phyloP scores from a whole-genome alignment of 2,329 filamentous ascomycete species.

The Ambrosiella cleistominuta region DNA sequence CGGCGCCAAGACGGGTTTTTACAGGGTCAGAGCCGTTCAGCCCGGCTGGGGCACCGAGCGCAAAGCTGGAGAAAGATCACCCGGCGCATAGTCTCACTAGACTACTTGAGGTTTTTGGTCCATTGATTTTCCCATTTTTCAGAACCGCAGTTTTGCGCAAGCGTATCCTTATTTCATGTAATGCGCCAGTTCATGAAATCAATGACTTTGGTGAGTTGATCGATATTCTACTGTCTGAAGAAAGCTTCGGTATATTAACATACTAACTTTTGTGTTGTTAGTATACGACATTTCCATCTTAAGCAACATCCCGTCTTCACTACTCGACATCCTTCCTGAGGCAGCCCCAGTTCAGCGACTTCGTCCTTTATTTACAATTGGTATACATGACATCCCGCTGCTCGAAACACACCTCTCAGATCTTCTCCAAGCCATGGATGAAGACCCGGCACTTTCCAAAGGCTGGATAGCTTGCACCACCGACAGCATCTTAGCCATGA shows the following conservation, averaged over 20 bases:
- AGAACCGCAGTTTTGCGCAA: slow-evolving; percentile 73
- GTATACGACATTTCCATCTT: slow-evolving; percentile 92
- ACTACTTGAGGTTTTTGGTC: slow-evolving; percentile 70
- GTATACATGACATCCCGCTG: slow-evolving; percentile 78
- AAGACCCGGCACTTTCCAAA: slow-evolving; percentile 9
- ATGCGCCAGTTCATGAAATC: slow-evolving; percentile 66
- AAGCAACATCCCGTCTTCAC: slow-evolving; percentile 65
- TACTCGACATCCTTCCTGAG: slow-evolving; percentile 50
- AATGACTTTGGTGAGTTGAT: slow-evolving; percentile 66
- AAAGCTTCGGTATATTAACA: background rate
- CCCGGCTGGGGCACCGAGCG: background rate
- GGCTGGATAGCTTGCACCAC: slow-evolving; percentile 94
- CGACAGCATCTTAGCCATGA: slow-evolving; percentile 78
- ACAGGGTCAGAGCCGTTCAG: background rate
- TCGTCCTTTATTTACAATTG: slow-evolving; percentile 77
- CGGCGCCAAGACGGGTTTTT: background rate
- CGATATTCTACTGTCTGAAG: background rate
- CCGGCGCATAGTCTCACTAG: slow-evolving; percentile 68
- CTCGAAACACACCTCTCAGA: slow-evolving; percentile 39
- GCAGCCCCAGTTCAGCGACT: slow-evolving; percentile 46
- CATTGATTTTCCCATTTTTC: slow-evolving; percentile 79
- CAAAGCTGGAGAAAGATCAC: slow-evolving; percentile 35
- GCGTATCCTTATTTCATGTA: slow-evolving; percentile 70
- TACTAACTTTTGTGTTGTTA: slow-evolving; percentile 19
- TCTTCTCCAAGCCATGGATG: slow-evolving; percentile 20